Conservation (phyloP, 148 eudicot species). For the Fagopyrum tataricum region DNA sequence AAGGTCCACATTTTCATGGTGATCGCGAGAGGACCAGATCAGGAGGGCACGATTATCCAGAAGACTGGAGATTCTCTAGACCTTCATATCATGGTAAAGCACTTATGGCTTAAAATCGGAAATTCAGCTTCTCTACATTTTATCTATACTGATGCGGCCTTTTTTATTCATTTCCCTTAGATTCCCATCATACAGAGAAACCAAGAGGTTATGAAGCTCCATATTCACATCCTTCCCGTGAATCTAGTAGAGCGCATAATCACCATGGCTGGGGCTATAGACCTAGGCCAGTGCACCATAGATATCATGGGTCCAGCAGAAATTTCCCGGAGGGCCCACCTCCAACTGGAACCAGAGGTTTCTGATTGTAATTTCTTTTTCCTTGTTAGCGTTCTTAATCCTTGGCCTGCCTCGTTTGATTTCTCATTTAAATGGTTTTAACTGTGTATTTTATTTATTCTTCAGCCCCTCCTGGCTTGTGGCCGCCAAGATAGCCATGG, state of each 20-base stretch:
- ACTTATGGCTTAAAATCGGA: not conserved
- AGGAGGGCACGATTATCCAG: conserved; percentile 46
- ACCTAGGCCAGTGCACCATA: conserved; percentile 50
- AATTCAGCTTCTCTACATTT: not conserved
- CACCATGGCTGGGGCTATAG: conserved; percentile 62
- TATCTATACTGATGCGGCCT: not conserved
- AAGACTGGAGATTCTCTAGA: conserved; percentile 70
- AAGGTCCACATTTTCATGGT: conserved; percentile 52
- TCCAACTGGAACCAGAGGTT: conserved; percentile 70
- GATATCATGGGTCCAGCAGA: conserved; percentile 48
- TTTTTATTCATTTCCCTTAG: conserved; percentile 19
- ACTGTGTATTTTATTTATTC: not conserved
- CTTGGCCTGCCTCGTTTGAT: not conserved
- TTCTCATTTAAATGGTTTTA: not conserved
- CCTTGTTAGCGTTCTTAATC: not conserved
- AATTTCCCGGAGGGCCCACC: conserved; percentile 63
- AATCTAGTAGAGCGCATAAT: conserved; percentile 39
- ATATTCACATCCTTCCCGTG: conserved; percentile 47
- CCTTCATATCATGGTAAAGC: conserved; percentile 53
- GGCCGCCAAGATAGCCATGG: conserved; percentile 70
- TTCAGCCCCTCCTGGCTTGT: conserved; percentile 47
- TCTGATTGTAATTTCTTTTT: conserved; percentile 13
- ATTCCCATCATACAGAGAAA: conserved; percentile 46
- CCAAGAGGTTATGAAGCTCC: conserved; percentile 35
- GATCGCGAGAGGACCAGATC: conserved; percentile 59